Percentiles rank a stretch among this genome's conserved stretches.
phyloP scores from a whole-genome alignment of 78 protist species.

The Dictyostelium capitatum region DNA sequence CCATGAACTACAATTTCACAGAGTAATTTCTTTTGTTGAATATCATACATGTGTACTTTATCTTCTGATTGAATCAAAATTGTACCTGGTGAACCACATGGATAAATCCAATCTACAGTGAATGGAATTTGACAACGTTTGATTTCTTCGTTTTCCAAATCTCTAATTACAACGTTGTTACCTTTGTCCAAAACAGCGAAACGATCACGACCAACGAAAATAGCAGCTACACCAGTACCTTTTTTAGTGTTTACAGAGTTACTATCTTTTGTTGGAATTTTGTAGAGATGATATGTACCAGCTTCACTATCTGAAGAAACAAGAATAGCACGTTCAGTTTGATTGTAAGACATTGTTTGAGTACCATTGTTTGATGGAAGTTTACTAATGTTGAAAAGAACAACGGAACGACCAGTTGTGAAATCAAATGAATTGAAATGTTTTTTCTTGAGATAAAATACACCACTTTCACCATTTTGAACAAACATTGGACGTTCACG shows the following conservation, averaged over 20 bases:
- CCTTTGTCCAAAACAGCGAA: constrained; percentile 96
- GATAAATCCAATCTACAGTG: constrained; percentile 89
- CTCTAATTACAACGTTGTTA: constrained; percentile 85
- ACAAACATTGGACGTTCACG: constrained; percentile 96
- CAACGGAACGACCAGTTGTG: constrained; percentile 31
- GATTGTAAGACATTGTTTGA: constrained; percentile 86
- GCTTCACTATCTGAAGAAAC: constrained; percentile 87
- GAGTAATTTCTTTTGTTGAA: constrained; percentile 86
- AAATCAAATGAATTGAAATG: constrained; percentile 88
- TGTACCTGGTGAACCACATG: constrained; percentile 87
- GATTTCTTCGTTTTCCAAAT: constrained; percentile 91
- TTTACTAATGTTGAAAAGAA: constrained; percentile 39
- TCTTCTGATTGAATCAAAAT: constrained; percentile 92
- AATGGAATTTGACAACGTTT: constrained; percentile 87
- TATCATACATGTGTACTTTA: constrained; percentile 91
- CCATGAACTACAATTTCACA: constrained; percentile 81
- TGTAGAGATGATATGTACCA: constrained; percentile 94
- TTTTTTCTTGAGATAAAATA: constrained; percentile 92
- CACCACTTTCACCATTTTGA: constrained; percentile 55
- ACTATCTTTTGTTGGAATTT: constrained; percentile 78
- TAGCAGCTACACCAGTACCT: constrained; percentile 92
- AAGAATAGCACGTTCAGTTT: constrained; percentile 89
- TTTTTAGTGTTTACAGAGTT: constrained; percentile 77
- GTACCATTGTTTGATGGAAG: constrained; percentile 40
- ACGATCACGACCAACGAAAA: constrained; percentile 95